Conservation (phyloP, 1,284 basidiomycete species). For the Irpex lacteus region DNA sequence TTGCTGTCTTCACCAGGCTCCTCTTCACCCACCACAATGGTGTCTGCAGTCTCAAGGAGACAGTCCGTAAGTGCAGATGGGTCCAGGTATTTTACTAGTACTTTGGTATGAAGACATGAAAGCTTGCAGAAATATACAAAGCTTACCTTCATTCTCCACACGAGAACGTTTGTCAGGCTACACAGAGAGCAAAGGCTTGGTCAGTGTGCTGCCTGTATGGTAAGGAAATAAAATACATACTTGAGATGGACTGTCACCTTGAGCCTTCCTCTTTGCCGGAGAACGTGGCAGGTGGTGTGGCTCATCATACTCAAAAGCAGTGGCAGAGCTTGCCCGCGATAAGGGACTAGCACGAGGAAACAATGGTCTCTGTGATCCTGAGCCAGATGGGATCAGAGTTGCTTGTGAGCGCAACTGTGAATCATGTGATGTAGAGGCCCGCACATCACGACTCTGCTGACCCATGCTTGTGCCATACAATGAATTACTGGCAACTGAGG, state of each 20-base stretch:
- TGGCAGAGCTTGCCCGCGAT: not conserved
- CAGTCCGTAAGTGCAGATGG: not conserved
- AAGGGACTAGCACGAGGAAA: too few relatives aligned
- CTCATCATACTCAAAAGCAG: not conserved
- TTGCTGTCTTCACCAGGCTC: constrained; percentile 1
- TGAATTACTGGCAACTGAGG: not conserved
- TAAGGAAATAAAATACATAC: not conserved
- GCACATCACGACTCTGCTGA: not conserved
- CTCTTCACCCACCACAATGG: constrained; percentile 18
- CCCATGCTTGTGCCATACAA: not conserved
- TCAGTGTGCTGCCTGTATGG: not conserved
- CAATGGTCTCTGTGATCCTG: too few relatives aligned
- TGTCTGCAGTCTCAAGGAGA: constrained; percentile 7
- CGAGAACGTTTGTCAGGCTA: constrained; percentile 1
- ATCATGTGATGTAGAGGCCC: not conserved
- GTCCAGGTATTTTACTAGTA: not conserved
- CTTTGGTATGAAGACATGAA: not conserved
- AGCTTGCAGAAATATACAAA: not conserved
- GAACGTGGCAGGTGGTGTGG: not conserved
- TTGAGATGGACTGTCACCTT: not conserved
- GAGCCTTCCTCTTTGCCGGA: not conserved
- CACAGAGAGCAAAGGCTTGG: not conserved
- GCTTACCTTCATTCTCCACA: not conserved
- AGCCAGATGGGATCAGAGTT: not conserved
- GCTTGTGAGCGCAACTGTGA: not conserved